These are phyloP conservation scores for Phytophthora sansomeana DNA, from an alignment of 352 stramenopile genomes.

Conservation along the genomic window DNA sequence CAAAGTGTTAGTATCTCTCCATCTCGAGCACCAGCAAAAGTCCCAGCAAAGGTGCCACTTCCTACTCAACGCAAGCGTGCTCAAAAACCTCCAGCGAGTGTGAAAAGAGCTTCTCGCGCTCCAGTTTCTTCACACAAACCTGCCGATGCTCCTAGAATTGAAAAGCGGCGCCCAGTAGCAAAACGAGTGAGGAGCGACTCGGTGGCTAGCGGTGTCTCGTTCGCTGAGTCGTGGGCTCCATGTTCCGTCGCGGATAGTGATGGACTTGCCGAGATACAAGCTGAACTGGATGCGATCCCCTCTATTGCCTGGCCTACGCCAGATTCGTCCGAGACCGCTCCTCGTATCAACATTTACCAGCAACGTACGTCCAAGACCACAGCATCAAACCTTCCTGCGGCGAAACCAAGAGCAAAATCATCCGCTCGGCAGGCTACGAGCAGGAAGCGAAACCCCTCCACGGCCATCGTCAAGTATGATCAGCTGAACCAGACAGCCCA, in stretches of 20 bases:
- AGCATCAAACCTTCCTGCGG: neutral
- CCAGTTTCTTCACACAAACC: slow-evolving; percentile 3
- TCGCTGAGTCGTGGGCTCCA: slow-evolving; percentile 25
- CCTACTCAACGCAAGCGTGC: slow-evolving; percentile 12
- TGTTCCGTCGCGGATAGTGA: slow-evolving; percentile 39
- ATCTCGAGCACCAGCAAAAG: slow-evolving; percentile 8
- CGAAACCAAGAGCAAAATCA: slow-evolving; percentile 18
- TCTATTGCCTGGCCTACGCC: slow-evolving; percentile 4
- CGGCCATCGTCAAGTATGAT: neutral
- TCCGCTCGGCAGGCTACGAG: slow-evolving; percentile 1
- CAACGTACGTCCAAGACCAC: neutral
- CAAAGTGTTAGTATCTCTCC: slow-evolving; percentile 22
- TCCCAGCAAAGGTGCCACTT: neutral
- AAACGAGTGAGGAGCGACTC: slow-evolving; percentile 20
- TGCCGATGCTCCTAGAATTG: neutral
- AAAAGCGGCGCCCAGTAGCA: slow-evolving; percentile 1
- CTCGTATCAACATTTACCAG: neutral
- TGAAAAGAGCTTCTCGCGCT: slow-evolving; percentile 6
- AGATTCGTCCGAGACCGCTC: neutral
- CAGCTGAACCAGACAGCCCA: neutral
- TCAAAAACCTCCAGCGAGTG: slow-evolving; percentile 3
- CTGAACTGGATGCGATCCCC: slow-evolving; percentile 37
- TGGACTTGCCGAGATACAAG: slow-evolving; percentile 40
- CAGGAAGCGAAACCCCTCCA: neutral
- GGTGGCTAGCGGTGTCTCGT: slow-evolving; percentile 18